These are phyloP conservation scores for Globisporangium spiculum DNA, from an alignment of 352 stramenopile genomes.

Conservation along the genomic window DNA sequence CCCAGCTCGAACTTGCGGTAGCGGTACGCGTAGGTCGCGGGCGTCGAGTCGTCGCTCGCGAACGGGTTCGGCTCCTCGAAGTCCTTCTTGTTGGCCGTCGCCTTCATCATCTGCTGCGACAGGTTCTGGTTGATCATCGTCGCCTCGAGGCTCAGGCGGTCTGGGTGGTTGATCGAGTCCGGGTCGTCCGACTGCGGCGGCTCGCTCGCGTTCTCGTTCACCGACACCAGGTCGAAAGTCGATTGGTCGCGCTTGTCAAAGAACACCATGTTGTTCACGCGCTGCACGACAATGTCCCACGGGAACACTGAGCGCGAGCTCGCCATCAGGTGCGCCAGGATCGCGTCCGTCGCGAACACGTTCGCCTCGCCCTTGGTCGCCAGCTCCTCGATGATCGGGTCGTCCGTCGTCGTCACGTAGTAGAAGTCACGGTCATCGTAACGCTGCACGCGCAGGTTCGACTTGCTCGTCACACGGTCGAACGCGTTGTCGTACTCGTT, in stretches of 20 bases:
- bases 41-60: conserved; percentile 92
- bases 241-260: conserved; percentile 97
- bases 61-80: conserved; percentile 91
- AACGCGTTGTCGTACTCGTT: conserved; percentile 94
- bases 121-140: conserved; percentile 99
- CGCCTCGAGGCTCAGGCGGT: conserved; percentile 94
- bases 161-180: conserved; percentile 95
- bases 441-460: conserved; percentile 71
- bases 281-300: conserved; percentile 96
- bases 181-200: conserved; percentile 81
- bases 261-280: conserved; percentile 94
- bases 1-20: conserved; percentile 97
- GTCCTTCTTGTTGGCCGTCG: conserved; percentile 47
- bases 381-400: conserved; percentile 94
- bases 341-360: conserved; percentile 97
- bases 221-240: conserved; percentile 93
- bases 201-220: conserved; percentile 95
- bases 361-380: conserved; percentile 88
- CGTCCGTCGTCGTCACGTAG: conserved; percentile 95
- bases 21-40: conserved; percentile 94
- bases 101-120: conserved; percentile 95
- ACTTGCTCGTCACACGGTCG: conserved; percentile 91
- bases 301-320: conserved; percentile 95
- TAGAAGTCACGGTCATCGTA: conserved; percentile 94
- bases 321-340: conserved; percentile 96